Base-by-base conservation (phyloP, 495 filamentous ascomycete species). In the Lichina pygmaea region DNA sequence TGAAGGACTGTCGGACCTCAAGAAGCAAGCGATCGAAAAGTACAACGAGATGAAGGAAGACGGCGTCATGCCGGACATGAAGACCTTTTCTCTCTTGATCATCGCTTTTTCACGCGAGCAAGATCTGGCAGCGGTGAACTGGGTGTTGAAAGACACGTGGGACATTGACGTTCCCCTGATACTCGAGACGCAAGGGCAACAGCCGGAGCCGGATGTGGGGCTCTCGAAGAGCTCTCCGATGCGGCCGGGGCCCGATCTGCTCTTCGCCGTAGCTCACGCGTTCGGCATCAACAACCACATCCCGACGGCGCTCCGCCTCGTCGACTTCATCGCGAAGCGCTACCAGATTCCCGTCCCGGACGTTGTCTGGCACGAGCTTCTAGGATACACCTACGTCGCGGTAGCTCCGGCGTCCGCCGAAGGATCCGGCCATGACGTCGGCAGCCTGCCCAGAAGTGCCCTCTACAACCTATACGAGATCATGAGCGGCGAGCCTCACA, bases 211-310 rank as follows among this genome's bases (percentile, higher is more conserved):
- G 2, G 52, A 53, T 3, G 59, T 49, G 4, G 44, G 55, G 7
- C 66, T 63, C 40, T 50, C 59, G 5, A 51, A 48, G 9, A 58
- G 60, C 41, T 75, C 73, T 4, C 64, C 70, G 8, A 52, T 78
- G 2, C 59, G 68, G 50, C 77, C 77, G 15, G 66, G 62, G 6
- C 42, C 53, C 13, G 56, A 61, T 5, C 62, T 78, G 2, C 61
- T 80, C 11, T 65, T 64, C 44, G 62, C 68, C 0, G 55, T 81
- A 9, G 73, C 73, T 8, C 67, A 76, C 49, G 60, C 55, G 0
- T 73, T 73, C 46, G 71, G 71, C 7, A 62, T 61, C 17, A 75
- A 70, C 49, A 71, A 68, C 50, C 58, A 72, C 13, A 57, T 78
- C 9, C 53, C 62, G 6, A 59, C 67, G 2, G 62, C 62, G 2